Base-by-base conservation (phyloP, 2,329 filamentous ascomycete species). In the Coniella lustricola region DNA sequence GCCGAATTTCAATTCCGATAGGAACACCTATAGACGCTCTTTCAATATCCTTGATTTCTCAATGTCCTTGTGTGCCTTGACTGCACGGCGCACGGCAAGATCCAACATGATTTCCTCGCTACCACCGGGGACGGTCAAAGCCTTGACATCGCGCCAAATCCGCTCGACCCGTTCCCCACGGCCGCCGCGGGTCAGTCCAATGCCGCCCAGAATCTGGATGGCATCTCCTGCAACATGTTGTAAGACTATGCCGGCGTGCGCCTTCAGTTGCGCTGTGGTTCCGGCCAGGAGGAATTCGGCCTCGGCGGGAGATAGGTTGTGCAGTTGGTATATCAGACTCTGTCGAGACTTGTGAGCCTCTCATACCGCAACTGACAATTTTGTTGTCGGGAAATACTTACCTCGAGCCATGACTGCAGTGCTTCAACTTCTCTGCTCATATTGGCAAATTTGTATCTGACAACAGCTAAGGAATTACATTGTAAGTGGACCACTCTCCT, bases 241-340 rank as follows among this genome's bases (percentile, higher is more conserved):
- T 22, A 54, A 35, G 4, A 54, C 49, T 18, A 54, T 53, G 2
- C 49, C 55, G 20, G 53, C 48, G 13, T 55, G 48, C 2, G 54
- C 55, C 35, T 56, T 56, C 36, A 56, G 48, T 37, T 51, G 47
- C 10, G 54, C 54, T 1, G 50, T 56, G 3, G 50, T 50, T 1
- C 54, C 55, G 3, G 50, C 52, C 7, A 59, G 60, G 55, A 62
- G 59, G 61, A 38, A 67, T 56, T 39, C 51, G 16, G 46, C 50
- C 35, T 55, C 54, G 3, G 46, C 20, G 4, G 46, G 37, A 16
- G 51, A 41, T 3, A 52, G 20, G n/a, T 48, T 25, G 8, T 44
- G 46, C 31, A 75, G 68, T 31, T 75, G 65, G 37, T 74, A 72
- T 10, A 75, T 74, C 3, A 80, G 16, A 20, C 49, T 54, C 49